These are phyloP conservation scores for Cercospora sp. DNA, from an alignment of 2,329 filamentous ascomycete species.

Conservation along the genomic window DNA sequence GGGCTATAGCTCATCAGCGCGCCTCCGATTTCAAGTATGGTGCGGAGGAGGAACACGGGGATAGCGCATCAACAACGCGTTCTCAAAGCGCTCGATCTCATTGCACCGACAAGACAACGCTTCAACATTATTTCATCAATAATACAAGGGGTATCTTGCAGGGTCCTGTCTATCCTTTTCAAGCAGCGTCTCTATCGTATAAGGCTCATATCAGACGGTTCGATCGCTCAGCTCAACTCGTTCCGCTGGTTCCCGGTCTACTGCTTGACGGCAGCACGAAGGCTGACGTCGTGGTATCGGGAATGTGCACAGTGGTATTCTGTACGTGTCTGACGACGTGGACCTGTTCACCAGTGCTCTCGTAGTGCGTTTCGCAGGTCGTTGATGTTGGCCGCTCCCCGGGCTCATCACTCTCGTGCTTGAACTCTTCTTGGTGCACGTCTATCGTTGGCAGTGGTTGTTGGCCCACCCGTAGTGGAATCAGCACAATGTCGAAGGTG, in stretches of 20 bases:
- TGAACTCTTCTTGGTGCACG: conserved; percentile 62
- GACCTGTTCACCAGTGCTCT: conserved; percentile 75
- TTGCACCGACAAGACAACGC: neutral
- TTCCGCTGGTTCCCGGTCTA: conserved; percentile 21
- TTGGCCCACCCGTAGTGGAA: conserved; percentile 77
- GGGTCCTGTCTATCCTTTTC: conserved; percentile 14
- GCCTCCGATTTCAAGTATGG: neutral
- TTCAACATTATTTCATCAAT: neutral
- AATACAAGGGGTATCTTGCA: conserved; percentile 11
- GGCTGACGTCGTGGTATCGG: conserved; percentile 13
- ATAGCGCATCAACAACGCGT: neutral
- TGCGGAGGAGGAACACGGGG: neutral
- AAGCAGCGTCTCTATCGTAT: neutral
- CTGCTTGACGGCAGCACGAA: conserved; percentile 11
- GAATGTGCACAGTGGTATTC: conserved; percentile 21
- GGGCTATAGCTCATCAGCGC: neutral
- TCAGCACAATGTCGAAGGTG: conserved; percentile 69
- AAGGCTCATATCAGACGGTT: neutral
- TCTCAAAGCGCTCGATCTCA: neutral
- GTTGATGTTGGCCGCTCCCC: conserved; percentile 35
- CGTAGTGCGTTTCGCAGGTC: conserved; percentile 76
- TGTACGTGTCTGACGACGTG: conserved; percentile 53
- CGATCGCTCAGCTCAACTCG: neutral
- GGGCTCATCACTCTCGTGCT: conserved; percentile 33
- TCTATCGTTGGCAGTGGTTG: conserved; percentile 78